phyloP scores from a whole-genome alignment of 495 filamentous ascomycete genomes.

The Annulohypoxylon stygium region DNA sequence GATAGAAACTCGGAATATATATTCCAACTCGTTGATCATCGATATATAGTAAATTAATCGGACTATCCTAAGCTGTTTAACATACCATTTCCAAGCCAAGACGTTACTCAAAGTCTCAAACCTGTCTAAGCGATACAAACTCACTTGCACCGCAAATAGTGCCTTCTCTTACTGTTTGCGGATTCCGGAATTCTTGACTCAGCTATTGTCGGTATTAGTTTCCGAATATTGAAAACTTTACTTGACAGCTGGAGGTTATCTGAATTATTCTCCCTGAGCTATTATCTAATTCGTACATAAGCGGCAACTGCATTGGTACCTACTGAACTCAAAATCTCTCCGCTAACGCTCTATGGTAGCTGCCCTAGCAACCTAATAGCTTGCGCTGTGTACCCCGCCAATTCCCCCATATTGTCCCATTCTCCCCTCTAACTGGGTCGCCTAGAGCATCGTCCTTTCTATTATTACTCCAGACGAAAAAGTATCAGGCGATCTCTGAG shows the following conservation, averaged over 20 bases:
- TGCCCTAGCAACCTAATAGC: constrained; percentile 10
- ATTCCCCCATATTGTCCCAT: constrained; percentile 3
- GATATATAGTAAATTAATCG: background rate
- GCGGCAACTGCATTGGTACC: background rate
- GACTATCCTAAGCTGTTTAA: background rate
- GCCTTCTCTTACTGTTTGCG: background rate
- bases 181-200: background rate
- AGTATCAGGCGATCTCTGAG: constrained; percentile 10
- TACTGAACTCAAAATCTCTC: background rate
- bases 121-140: background rate
- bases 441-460: constrained; percentile 28
- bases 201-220: background rate
- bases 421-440: constrained; percentile 33
- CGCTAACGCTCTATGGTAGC: constrained; percentile 25
- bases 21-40: background rate
- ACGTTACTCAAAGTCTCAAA: background rate
- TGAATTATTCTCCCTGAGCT: background rate
- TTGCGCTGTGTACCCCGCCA: constrained; percentile 28
- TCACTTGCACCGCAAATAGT: background rate
- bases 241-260: too few relatives aligned
- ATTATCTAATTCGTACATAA: constrained; percentile 10
- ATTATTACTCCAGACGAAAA: constrained; percentile 34
- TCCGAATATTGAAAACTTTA: background rate
- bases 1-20: constrained; percentile 11
- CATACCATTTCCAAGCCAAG: background rate